A percentile compares a stretch with the other conserved stretches of the same genome.
Evolutionary conservation across 2,329 filamentous ascomycete species (phyloP).

Genomic region (Hawksworthiomyces lignivorus): DNA sequence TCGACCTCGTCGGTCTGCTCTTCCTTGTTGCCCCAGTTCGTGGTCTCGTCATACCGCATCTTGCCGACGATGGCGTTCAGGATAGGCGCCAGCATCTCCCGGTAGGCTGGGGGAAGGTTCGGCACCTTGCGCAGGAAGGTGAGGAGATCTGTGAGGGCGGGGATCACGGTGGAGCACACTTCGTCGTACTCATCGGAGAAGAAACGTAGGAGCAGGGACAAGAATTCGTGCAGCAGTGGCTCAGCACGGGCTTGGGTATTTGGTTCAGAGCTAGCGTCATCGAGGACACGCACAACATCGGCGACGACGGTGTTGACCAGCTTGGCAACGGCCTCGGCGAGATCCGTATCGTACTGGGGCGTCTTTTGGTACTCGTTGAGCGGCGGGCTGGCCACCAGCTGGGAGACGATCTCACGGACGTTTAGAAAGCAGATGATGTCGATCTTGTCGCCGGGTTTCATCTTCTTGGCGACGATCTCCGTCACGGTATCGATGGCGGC

Average conservation of each 20-base stretch:
- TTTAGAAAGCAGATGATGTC: constrained; percentile 89
- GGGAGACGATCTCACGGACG: constrained; percentile 73
- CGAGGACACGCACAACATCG: constrained; percentile 81
- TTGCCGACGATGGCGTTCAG: constrained; percentile 88
- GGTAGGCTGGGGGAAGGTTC: constrained; percentile 64
- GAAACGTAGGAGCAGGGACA: constrained; percentile 83
- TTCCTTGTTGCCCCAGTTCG: constrained; percentile 86
- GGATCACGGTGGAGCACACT: constrained; percentile 91
- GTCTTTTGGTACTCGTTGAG: constrained; percentile 73
- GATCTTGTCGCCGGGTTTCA: constrained; percentile 88
- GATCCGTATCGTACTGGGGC: constrained; percentile 85
- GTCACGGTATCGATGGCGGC: constrained; percentile 91
- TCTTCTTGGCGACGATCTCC: constrained; percentile 96
- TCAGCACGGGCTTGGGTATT: constrained; percentile 68
- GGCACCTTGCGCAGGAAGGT: constrained; percentile 81
- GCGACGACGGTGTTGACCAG: constrained; percentile 84
- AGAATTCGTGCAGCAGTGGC: constrained; percentile 71
- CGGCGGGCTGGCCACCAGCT: constrained; percentile 76
- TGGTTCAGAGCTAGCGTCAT: constrained; percentile 54
- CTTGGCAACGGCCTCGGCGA: constrained; percentile 91
- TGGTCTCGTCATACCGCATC: constrained; percentile 96
- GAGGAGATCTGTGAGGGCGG: constrained; percentile 84
- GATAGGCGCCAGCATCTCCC: constrained; percentile 77
- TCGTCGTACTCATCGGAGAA: constrained; percentile 98
- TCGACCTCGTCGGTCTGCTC: constrained; percentile 96